Evolutionary conservation across 2,329 filamentous ascomycete species (phyloP).

Genomic region (Penicillium sp.): DNA sequence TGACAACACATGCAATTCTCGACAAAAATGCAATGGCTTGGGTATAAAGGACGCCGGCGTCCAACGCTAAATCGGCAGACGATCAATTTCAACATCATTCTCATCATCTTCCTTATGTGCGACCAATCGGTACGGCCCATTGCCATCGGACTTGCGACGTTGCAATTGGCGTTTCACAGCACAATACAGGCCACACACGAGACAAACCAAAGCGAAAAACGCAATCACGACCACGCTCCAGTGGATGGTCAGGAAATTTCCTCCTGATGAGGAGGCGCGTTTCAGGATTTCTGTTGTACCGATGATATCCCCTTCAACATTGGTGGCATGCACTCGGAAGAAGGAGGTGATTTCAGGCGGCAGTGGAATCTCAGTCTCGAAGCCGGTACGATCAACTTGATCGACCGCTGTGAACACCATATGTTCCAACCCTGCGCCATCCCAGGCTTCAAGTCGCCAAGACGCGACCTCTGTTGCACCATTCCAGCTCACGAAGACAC

Average conservation of each 20-base stretch:
- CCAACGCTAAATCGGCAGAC: constrained; percentile 20
- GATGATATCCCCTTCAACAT: constrained; percentile 29
- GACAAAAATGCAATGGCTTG: constrained; percentile 7
- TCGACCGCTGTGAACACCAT: constrained; percentile 24
- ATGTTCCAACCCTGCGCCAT: constrained; percentile 22
- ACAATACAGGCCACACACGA: constrained; percentile 23
- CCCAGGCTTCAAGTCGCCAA: constrained; percentile 37
- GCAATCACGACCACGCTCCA: constrained; percentile 18
- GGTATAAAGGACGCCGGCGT: constrained; percentile 21
- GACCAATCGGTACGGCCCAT: constrained; percentile 21
- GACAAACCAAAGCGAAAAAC: constrained; percentile 18
- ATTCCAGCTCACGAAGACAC: constrained; percentile 45
- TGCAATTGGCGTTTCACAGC: constrained; percentile 15
- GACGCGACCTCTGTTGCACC: constrained; percentile 43
- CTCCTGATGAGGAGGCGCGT: constrained; percentile 1
- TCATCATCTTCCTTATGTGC: constrained; percentile 24
- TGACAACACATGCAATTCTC: not conserved
- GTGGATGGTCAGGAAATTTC: not conserved
- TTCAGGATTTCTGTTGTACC: constrained; percentile 29
- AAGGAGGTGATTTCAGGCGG: constrained; percentile 19
- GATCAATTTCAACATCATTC: constrained; percentile 12
- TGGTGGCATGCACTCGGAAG: constrained; percentile 32
- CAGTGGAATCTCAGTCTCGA: constrained; percentile 31
- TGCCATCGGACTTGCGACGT: not conserved
- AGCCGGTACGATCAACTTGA: constrained; percentile 28